Percentiles rank a stretch among this genome's conserved stretches.
These are phyloP conservation scores for Pseudozyma sp. DNA, from an alignment of 1,284 basidiomycete genomes.

Conservation along the genomic window DNA sequence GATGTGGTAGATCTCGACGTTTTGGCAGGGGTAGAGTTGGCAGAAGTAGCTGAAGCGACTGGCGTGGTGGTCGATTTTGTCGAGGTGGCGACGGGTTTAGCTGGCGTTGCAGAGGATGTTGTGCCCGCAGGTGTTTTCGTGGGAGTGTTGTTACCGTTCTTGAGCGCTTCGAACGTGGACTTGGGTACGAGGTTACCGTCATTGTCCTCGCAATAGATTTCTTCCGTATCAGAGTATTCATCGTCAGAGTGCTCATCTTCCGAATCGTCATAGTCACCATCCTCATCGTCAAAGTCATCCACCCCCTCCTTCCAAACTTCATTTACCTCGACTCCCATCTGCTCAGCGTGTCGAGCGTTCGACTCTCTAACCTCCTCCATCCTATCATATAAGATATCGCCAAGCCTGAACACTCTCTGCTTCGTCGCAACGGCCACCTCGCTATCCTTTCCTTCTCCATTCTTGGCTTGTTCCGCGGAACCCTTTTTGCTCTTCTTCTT, in stretches of 20 bases:
- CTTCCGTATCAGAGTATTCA: too few species aligned
- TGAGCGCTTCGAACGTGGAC: too few species aligned
- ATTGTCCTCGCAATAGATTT: too few species aligned
- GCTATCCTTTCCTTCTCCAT: background rate
- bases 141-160: background rate
- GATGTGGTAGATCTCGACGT: background rate
- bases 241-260: too few species aligned
- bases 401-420: background rate
- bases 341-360: background rate
- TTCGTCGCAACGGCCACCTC: background rate
- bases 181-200: too few species aligned
- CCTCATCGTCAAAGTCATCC: too few species aligned
- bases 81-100: background rate
- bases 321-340: background rate
- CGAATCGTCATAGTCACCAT: too few species aligned
- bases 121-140: background rate
- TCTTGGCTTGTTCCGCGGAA: background rate
- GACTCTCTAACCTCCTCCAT: background rate
- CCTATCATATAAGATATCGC: background rate
- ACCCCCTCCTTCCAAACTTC: background rate
- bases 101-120: background rate
- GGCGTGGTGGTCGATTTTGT: background rate
- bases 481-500: slow-evolving; percentile 9
- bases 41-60: background rate
- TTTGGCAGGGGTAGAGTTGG: background rate